These are phyloP conservation scores for Phialophora tarda DNA, from an alignment of 2,329 filamentous ascomycete genomes.

Conservation along the genomic window DNA sequence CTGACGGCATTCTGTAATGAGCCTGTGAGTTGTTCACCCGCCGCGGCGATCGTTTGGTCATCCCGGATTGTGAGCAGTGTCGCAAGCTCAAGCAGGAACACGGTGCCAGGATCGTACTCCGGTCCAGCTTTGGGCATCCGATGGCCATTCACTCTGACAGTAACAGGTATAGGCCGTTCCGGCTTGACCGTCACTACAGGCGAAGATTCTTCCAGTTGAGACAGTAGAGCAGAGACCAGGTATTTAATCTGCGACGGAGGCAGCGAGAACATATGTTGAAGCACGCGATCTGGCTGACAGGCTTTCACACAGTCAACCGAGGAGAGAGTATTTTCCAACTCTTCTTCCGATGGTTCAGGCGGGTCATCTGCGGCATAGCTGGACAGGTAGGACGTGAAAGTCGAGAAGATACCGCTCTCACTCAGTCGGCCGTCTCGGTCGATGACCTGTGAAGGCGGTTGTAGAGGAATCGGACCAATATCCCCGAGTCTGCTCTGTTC, in stretches of 20 bases:
- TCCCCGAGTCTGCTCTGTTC: conserved; percentile 47
- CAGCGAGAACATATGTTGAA: conserved; percentile 78
- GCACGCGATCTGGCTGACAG: conserved; percentile 81
- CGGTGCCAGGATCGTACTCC: conserved; percentile 80
- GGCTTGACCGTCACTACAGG: conserved; percentile 84
- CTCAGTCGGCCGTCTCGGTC: conserved; percentile 78
- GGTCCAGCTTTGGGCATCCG: conserved; percentile 63
- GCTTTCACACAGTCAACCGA: conserved; percentile 93
- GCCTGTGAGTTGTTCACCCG: conserved; percentile 81
- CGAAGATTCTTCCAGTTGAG: conserved; percentile 81
- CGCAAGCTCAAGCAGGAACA: conserved; percentile 90
- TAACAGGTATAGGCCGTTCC: conserved; percentile 71
- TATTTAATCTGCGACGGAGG: conserved; percentile 64
- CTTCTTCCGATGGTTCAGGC: conserved; percentile 94
- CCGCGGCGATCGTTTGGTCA: conserved; percentile 69
- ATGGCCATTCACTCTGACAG: conserved; percentile 63
- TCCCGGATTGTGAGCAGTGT: conserved; percentile 82
- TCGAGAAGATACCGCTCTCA: conserved; percentile 88
- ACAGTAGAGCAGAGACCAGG: conserved; percentile 74
- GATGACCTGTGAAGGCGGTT: conserved; percentile 89
- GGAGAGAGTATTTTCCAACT: conserved; percentile 92
- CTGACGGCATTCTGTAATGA: conserved; percentile 81
- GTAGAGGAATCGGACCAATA: conserved; percentile 82
- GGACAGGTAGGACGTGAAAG: conserved; percentile 95
- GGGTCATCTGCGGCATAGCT: conserved; percentile 98